phyloP scores from a whole-genome alignment of 108 stramenopile species.

The Cyclotella sp. region DNA sequence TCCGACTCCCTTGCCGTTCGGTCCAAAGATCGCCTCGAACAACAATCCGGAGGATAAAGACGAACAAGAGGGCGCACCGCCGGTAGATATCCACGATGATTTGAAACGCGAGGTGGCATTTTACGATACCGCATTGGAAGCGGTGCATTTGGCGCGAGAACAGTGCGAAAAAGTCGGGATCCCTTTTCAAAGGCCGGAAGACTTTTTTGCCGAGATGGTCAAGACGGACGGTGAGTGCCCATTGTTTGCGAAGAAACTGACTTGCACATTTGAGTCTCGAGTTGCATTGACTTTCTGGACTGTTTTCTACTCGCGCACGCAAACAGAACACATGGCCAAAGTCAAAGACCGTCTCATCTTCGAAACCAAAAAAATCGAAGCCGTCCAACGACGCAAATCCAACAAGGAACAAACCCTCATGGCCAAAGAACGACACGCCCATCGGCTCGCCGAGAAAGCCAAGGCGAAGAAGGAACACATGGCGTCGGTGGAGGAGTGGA shows the following conservation, averaged over 20 bases:
- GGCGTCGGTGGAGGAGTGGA: conserved; percentile 90
- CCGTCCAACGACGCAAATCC: conserved; percentile 90
- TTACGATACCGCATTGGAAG: conserved; percentile 93
- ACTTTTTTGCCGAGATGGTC: conserved; percentile 99
- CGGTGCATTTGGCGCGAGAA: conserved; percentile 76
- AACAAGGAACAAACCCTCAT: conserved; percentile 79
- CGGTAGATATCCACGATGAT: conserved; percentile 95
- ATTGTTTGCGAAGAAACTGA: too few species aligned
- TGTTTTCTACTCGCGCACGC: neutral
- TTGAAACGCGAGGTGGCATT: conserved; percentile 95
- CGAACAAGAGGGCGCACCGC: conserved; percentile 46
- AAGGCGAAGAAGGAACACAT: conserved; percentile 87
- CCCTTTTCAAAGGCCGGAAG: conserved; percentile 90
- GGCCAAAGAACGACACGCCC: conserved; percentile 82
- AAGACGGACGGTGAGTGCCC: conserved; percentile 96
- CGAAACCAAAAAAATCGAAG: conserved; percentile 98
- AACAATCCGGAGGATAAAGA: conserved; percentile 19
- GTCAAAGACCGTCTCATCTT: conserved; percentile 98
- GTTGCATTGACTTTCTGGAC: neutral
- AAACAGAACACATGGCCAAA: conserved; percentile 92
- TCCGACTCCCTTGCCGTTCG: conserved; percentile 76
- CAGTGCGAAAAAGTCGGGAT: conserved; percentile 65
- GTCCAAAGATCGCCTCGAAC: neutral
- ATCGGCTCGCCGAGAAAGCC: conserved; percentile 90
- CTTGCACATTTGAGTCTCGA: neutral